Evolutionary conservation across 306 rosid genomes (phyloP), one percentile per base, ranked within the genome.

Genomic region (Astragalus glycyphyllos): DNA sequence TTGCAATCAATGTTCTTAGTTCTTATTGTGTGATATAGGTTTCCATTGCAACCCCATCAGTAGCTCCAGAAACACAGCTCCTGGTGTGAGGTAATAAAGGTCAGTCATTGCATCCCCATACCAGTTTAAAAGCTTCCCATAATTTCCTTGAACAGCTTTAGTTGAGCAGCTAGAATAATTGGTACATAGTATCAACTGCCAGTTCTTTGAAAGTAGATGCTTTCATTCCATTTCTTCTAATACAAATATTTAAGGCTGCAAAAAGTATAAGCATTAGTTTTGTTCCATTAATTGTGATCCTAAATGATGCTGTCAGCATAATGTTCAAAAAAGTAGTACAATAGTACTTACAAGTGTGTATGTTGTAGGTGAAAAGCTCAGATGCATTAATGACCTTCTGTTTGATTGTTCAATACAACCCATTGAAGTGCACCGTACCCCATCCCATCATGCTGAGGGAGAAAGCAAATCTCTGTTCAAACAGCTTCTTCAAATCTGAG

Each of bases 61-160:
- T 50, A 87, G 79, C 80, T 80, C 85, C 59, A 78, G 80, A 76
- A 83, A 83, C 51, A 83, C 80, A 54, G 84, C 67, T 42, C 82
- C 84, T 29, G 56, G 44, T 53, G 58, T 31, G 14, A 11, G 12
- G 63, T 56, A 8, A 35, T 59, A 8, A 1, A 29, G 47, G 65
- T 59, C 16, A 59, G 65, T 59, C 16, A 59, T 31, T 37, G 65
- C 49, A 37, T 15, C 32, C 40, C 48, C 34, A 38, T 38, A 38
- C 49, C 14, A 5, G 48, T 60, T 60, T 16, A 16, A 61, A 61
- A 26, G 87, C 75, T 79, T 87, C 42, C 82, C 90, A 57, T 84
- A 81, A 46, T 88, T 88, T 81, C 90, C 89, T 83, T 58, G 91
- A 55, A 88, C 91, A 77, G 85, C 81, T 66, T 76, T 62, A 70